These are phyloP conservation scores for Halenospora varia DNA, from an alignment of 495 filamentous ascomycete genomes.

Conservation along the genomic window DNA sequence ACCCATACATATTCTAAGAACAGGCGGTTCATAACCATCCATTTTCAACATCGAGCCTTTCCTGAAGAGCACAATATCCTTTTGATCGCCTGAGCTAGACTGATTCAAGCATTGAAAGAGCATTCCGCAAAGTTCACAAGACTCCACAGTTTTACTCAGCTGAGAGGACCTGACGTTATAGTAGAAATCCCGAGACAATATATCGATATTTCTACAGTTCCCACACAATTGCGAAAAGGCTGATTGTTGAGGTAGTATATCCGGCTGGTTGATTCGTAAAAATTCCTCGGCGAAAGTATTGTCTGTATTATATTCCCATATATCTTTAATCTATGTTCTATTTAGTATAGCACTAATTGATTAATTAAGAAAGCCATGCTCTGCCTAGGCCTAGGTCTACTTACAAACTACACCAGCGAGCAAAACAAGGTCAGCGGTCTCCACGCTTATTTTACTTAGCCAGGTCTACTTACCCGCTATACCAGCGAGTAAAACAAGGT, in stretches of 20 bases:
- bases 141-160: background rate
- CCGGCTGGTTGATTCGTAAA: background rate
- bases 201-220: background rate
- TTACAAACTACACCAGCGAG: too few relatives aligned
- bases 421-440: too few relatives aligned
- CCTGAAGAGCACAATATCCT: background rate
- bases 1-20: constrained; percentile 2
- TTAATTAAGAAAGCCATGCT: too few relatives aligned
- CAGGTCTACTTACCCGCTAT: too few relatives aligned
- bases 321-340: background rate
- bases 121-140: background rate
- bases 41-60: background rate
- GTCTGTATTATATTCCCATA: background rate
- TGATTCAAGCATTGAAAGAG: background rate
- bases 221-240: background rate
- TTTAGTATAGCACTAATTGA: background rate
- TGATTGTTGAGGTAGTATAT: background rate
- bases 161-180: background rate
- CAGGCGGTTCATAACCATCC: background rate
- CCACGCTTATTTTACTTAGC: too few relatives aligned
- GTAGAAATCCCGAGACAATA: background rate
- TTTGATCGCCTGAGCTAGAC: background rate
- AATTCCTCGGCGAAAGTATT: background rate
- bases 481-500: too few relatives aligned
- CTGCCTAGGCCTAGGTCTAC: too few relatives aligned